These are phyloP conservation scores for Ustilago hordei DNA, from an alignment of 1,284 basidiomycete species.

Conservation along the genomic window DNA sequence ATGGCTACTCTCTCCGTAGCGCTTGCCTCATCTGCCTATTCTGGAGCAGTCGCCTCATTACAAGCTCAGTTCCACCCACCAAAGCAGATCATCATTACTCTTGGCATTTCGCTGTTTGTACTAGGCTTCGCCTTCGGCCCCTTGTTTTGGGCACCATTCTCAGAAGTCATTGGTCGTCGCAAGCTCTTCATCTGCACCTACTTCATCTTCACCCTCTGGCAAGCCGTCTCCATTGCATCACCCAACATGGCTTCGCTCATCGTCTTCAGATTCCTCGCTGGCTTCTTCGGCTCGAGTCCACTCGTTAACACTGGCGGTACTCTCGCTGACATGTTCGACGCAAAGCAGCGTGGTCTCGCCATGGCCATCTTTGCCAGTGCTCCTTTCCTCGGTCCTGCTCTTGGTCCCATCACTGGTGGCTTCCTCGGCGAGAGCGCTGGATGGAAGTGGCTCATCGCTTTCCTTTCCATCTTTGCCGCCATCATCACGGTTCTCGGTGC, in stretches of 20 bases:
- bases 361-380: constrained; percentile 79
- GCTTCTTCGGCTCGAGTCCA: constrained; percentile 74
- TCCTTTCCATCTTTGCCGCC: constrained; percentile 77
- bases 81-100: constrained; percentile 47
- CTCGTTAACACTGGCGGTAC: constrained; percentile 73
- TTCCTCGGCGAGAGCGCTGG: constrained; percentile 72
- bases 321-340: constrained; percentile 78
- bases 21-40: constrained; percentile 58
- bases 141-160: constrained; percentile 76
- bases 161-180: constrained; percentile 75
- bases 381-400: constrained; percentile 80
- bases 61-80: constrained; percentile 42
- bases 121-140: constrained; percentile 73
- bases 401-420: constrained; percentile 68
- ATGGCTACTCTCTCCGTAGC: constrained; percentile 62
- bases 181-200: constrained; percentile 77
- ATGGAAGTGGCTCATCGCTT: constrained; percentile 83
- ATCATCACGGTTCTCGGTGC: constrained; percentile 74
- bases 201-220: constrained; percentile 76
- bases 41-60: constrained; percentile 56
- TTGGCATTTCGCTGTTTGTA: constrained; percentile 77
- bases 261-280: constrained; percentile 78
- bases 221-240: constrained; percentile 77
- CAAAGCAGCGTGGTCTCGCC: constrained; percentile 77
- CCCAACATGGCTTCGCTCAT: constrained; percentile 76